These are phyloP conservation scores for Nelumbo lutea DNA, from an alignment of 164 flowering plant genomes.

Conservation along the genomic window DNA sequence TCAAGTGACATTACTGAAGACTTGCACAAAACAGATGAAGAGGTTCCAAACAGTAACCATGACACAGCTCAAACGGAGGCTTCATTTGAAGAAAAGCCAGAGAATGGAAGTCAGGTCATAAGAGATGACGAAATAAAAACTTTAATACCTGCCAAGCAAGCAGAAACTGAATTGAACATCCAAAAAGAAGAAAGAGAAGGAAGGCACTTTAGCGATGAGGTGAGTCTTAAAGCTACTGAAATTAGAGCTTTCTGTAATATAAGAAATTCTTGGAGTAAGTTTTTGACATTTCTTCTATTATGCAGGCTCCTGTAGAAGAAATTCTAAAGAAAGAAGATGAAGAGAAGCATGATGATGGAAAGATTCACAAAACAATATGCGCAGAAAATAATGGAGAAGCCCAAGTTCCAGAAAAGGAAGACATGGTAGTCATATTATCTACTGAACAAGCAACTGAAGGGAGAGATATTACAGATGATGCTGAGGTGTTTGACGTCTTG, in stretches of 20 bases:
- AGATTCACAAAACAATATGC: slow-evolving; percentile 9
- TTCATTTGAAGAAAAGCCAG: slow-evolving; percentile 12
- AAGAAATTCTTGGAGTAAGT: not conserved
- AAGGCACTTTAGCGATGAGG: slow-evolving; percentile 14
- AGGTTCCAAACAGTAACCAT: not conserved
- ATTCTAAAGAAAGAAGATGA: slow-evolving; percentile 11
- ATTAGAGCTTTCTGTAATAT: not conserved
- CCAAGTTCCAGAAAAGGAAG: slow-evolving; percentile 10
- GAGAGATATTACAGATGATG: not conserved
- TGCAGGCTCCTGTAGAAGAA: slow-evolving; percentile 23
- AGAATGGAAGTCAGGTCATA: slow-evolving; percentile 6
- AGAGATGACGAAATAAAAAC: slow-evolving; percentile 12
- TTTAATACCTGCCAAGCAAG: slow-evolving; percentile 4
- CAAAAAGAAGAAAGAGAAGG: slow-evolving; percentile 8
- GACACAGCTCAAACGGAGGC: slow-evolving; percentile 6
- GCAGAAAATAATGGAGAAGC: slow-evolving; percentile 4
- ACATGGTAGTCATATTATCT: not conserved
- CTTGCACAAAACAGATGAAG: slow-evolving; percentile 9
- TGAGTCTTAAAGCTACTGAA: slow-evolving; percentile 5
- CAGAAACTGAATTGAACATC: slow-evolving; percentile 11
- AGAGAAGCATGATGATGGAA: slow-evolving; percentile 11
- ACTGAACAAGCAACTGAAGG: slow-evolving; percentile 1
- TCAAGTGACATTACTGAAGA: slow-evolving; percentile 6
- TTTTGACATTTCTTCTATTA: slow-evolving; percentile 7
- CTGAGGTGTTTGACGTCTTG: not conserved